Conservation (phyloP, 495 filamentous ascomycete genomes). For the Penicillium goetzii region DNA sequence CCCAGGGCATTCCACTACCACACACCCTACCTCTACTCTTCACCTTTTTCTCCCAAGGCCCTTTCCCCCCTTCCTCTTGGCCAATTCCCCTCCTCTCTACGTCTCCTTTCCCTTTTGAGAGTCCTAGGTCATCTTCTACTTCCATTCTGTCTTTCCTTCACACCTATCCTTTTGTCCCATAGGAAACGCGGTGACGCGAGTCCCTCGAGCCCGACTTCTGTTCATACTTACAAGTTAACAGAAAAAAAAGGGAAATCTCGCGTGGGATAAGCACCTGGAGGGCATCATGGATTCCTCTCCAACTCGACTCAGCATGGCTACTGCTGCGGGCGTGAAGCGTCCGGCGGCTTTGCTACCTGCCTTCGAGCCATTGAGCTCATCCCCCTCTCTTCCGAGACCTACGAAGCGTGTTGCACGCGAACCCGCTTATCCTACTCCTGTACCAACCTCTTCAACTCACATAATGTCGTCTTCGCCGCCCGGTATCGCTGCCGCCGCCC, state of each 20-base stretch:
- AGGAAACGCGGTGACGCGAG: slow-evolving; percentile 33
- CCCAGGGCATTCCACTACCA: slow-evolving; percentile 47
- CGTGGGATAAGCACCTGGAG: slow-evolving; percentile 15
- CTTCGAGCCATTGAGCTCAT: slow-evolving; percentile 91
- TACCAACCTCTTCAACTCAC: slow-evolving; percentile 90
- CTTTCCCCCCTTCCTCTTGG: slow-evolving; percentile 20
- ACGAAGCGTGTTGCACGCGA: slow-evolving; percentile 69
- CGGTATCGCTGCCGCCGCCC: slow-evolving; percentile 49
- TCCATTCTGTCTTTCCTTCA: slow-evolving; percentile 12
- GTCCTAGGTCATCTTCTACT: slow-evolving; percentile 13
- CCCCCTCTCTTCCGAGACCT: slow-evolving; percentile 77
- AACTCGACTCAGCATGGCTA: slow-evolving; percentile 42
- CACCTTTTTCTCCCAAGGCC: slow-evolving; percentile 41
- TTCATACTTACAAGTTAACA: slow-evolving; percentile 14
- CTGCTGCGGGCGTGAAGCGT: slow-evolving; percentile 71
- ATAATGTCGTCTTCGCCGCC: slow-evolving; percentile 89
- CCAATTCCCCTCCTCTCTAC: slow-evolving; percentile 27
- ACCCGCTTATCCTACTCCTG: slow-evolving; percentile 76
- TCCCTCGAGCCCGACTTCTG: slow-evolving; percentile 28
- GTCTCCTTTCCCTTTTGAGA: slow-evolving; percentile 20
- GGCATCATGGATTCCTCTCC: slow-evolving; percentile 52
- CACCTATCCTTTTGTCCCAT: slow-evolving; percentile 12
- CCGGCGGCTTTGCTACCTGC: slow-evolving; percentile 83
- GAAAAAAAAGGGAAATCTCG: slow-evolving; percentile 21
- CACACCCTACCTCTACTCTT: slow-evolving; percentile 30